Percentiles rank a stretch among this genome's conserved stretches.
phyloP scores from a whole-genome alignment of 495 filamentous ascomycete genomes.

The Letharia columbiana region DNA sequence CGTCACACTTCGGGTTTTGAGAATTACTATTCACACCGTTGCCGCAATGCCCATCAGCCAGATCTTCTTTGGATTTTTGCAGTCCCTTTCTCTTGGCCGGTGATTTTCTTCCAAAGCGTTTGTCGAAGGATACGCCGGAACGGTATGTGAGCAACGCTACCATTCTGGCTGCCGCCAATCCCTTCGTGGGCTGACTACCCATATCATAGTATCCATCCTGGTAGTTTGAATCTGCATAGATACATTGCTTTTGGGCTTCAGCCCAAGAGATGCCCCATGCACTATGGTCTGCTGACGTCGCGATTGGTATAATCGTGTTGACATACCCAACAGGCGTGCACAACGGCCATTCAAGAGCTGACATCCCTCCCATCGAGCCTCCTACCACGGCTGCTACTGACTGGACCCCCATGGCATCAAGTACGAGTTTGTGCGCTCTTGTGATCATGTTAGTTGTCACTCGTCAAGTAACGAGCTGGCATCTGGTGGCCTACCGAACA shows the following conservation, averaged over 20 bases:
- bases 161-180: conserved; percentile 93
- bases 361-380: conserved; percentile 95
- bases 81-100: conserved; percentile 64
- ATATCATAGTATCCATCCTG: conserved; percentile 89
- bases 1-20: not conserved
- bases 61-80: conserved; percentile 64
- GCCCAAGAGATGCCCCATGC: conserved; percentile 99
- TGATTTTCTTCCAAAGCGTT: conserved; percentile 83
- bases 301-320: conserved; percentile 79
- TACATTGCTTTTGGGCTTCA: conserved; percentile 91
- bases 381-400: conserved; percentile 83
- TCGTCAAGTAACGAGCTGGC: not conserved
- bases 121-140: conserved; percentile 89
- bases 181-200: conserved; percentile 68
- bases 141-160: conserved; percentile 91
- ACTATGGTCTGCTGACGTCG: conserved; percentile 85
- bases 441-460: conserved; percentile 45
- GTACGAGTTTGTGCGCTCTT: conserved; percentile 68
- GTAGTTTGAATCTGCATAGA: conserved; percentile 95
- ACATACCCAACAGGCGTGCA: conserved; percentile 83
- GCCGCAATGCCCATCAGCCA: conserved; percentile 33
- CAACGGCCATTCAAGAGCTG: conserved; percentile 90
- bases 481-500: conserved; percentile 57
- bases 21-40: conserved; percentile 51
- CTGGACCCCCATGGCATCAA: conserved; percentile 81